Conservation (phyloP, 768 basidiomycete genomes). For the Exsudoporus frostii region DNA sequence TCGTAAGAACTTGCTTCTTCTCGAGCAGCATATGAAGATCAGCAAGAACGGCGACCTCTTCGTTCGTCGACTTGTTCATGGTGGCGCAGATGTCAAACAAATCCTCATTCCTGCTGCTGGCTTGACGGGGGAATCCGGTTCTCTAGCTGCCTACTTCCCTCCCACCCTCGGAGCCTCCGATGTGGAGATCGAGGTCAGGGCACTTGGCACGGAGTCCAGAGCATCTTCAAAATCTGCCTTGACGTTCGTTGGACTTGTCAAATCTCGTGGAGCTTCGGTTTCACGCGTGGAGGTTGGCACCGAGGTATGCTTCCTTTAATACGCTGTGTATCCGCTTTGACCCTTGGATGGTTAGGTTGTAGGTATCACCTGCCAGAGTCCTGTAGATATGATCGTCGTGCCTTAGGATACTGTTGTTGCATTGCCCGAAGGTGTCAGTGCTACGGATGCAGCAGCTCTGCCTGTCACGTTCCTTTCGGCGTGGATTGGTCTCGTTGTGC, state of each 20-base stretch:
- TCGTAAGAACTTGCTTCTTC: slow-evolving; percentile 24
- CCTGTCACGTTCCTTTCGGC: slow-evolving; percentile 23
- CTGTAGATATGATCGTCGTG: slow-evolving; percentile 15
- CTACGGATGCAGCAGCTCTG: slow-evolving; percentile 21
- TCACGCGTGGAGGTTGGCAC: slow-evolving; percentile 2
- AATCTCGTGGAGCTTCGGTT: slow-evolving; percentile 14
- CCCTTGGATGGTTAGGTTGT: slow-evolving; percentile 9
- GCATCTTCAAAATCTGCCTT: slow-evolving; percentile 12
- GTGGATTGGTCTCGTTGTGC: slow-evolving; percentile 26
- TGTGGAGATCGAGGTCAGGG: slow-evolving; percentile 18
- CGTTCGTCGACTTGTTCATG: slow-evolving; percentile 30
- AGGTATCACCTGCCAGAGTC: slow-evolving; percentile 16
- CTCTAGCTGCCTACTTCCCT: slow-evolving; percentile 21
- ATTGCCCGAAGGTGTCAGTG: slow-evolving; percentile 13
- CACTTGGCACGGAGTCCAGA: slow-evolving; percentile 6
- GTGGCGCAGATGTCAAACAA: slow-evolving; percentile 20
- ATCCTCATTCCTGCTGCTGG: slow-evolving; percentile 11
- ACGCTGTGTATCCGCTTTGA: not conserved
- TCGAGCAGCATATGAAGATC: slow-evolving; percentile 32
- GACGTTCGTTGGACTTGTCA: slow-evolving; percentile 19
- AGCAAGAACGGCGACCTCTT: slow-evolving; percentile 23
- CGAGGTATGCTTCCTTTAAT: not conserved
- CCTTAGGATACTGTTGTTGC: slow-evolving; percentile 8
- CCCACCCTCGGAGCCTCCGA: slow-evolving; percentile 15
- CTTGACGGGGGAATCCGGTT: slow-evolving; percentile 7